Percentiles rank a stretch among this genome's conserved stretches.
Conservation (phyloP, 78 protist species). For the Isochrysis galbana region DNA sequence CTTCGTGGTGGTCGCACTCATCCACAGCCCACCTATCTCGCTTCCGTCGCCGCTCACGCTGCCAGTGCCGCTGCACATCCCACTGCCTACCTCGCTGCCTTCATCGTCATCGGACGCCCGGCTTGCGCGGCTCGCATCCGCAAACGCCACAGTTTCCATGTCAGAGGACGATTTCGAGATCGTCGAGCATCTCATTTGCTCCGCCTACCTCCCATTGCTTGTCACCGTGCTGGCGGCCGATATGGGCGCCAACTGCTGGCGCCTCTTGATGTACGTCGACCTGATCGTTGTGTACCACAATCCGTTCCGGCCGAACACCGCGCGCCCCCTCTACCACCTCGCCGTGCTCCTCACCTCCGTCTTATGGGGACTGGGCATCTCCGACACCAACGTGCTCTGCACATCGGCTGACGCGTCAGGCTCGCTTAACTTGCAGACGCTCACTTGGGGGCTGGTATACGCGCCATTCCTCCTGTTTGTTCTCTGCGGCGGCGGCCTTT, state of each 20-base stretch:
- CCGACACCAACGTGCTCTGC: not conserved
- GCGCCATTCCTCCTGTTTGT: not conserved
- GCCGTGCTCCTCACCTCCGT: not conserved
- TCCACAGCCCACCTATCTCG: too few species aligned
- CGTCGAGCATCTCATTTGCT: not conserved
- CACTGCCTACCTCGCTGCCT: not conserved
- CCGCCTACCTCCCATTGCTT: not conserved
- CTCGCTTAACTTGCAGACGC: not conserved
- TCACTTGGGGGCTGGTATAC: not conserved
- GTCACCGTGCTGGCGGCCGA: not conserved
- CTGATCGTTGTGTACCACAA: constrained; percentile 8
- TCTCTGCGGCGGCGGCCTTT: not conserved
- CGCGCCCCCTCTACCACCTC: not conserved
- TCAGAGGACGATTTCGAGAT: not conserved
- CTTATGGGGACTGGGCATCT: not conserved
- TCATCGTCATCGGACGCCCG: too few species aligned
- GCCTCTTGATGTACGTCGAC: constrained; percentile 8
- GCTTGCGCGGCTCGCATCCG: too few species aligned
- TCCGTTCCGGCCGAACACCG: not conserved
- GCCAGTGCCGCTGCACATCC: not conserved
- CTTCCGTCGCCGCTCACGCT: not conserved
- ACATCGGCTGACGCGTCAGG: not conserved
- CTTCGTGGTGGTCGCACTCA: not conserved
- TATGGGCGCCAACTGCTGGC: not conserved
- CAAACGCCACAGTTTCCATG: not conserved